Evolutionary conservation across 768 basidiomycete genomes (phyloP), one percentile per base, ranked within the genome.

Genomic region (Pisolithus marmoratus): DNA sequence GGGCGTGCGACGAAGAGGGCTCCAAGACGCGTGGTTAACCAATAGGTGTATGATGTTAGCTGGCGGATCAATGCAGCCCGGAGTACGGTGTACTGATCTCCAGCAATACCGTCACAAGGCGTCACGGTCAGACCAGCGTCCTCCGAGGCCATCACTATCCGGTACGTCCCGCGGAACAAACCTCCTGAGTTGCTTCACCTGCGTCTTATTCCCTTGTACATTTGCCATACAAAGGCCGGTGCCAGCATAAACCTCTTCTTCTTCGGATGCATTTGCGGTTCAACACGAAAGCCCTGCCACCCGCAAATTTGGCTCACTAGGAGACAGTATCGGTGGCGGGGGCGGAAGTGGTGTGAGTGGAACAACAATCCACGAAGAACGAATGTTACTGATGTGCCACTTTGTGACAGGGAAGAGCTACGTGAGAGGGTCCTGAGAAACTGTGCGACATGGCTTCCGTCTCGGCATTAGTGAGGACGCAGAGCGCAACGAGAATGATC

Each of bases 161-260:
- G 74, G 9, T 73, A 75, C 19, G 74, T 75, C 23, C 74, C 74
- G 23, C 70, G 66, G 56, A 72, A 75, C 48, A 75, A 57, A 26
- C 71, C 62, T 38, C 63, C 60, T 17, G 63, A 19, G 8, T 54
- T 55, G 50, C 51, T 24, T n/a, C 2, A 7, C 37, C 36, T 50
- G 58, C 2, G 23, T n/a, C 24, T 19, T 23, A 20, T 45, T 20
- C 5, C 15, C 46, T 19, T 46, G 51, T 17, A 38, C 31, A 2
- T 43, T 46, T 29, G 27, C 50, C 15, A 54, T 42, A 38, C 48
- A 34, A 17, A 15, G 46, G 29, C 44, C 20, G 11, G 46, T 29
- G 37, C 54, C 62, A 17, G 48, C 51, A 54, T 50, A 1, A 67
- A 53, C 48, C 56, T 60, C 22, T 65, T 49, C n/a, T n/a, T n/a